A percentile compares a stretch with the other conserved stretches of the same genome.
Evolutionary conservation across 805 yeast genomes (phyloP).

Genomic region (Myxozyma udenii): DNA sequence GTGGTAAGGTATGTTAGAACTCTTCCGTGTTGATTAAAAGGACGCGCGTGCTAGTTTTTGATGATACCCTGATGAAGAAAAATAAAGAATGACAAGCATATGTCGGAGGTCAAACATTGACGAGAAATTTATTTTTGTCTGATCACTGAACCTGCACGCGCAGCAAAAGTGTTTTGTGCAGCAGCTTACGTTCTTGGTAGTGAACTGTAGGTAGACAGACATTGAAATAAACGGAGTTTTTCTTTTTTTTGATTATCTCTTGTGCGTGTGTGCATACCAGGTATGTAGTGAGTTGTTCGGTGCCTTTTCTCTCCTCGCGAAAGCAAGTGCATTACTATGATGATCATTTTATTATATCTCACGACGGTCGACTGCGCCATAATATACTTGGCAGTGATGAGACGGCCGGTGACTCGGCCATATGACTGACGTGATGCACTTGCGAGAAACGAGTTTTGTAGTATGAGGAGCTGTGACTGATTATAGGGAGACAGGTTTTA

Average conservation of each 20-base stretch:
- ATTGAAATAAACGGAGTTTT: too few relatives aligned
- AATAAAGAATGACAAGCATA: slow-evolving; percentile 82
- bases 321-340: slow-evolving; percentile 38
- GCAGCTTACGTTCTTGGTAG: too few relatives aligned
- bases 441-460: too few relatives aligned
- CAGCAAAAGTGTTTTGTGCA: neutral
- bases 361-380: slow-evolving; percentile 63
- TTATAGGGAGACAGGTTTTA: neutral
- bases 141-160: slow-evolving; percentile 35
- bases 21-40: too few relatives aligned
- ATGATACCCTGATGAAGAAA: neutral
- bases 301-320: too few relatives aligned
- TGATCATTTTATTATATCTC: slow-evolving; percentile 48
- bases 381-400: slow-evolving; percentile 56
- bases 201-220: too few relatives aligned
- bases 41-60: too few relatives aligned
- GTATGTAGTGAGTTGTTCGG: too few relatives aligned
- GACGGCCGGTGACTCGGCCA: slow-evolving; percentile 75
- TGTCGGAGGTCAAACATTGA: slow-evolving; percentile 64
- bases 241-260: too few relatives aligned
- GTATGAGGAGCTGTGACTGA: neutral
- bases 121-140: slow-evolving; percentile 54
- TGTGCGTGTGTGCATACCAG: too few relatives aligned
- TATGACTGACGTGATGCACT: slow-evolving; percentile 41
- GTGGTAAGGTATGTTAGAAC: too few relatives aligned